Conservation (phyloP, 305 asterid species). For the Fraxinus floribunda region DNA sequence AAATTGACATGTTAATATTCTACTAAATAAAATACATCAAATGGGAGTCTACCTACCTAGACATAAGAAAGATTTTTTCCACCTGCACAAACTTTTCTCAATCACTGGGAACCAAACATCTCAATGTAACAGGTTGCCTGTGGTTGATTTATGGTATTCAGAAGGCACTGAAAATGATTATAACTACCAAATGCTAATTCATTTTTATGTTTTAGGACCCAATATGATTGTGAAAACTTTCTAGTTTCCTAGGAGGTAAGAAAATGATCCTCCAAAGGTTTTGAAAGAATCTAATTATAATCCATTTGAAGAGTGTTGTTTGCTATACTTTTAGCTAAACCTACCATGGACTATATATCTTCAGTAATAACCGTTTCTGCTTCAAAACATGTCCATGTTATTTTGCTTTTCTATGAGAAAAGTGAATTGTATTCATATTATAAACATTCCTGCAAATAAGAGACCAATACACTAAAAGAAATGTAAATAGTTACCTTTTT, state of each 20-base stretch:
- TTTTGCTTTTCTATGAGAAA: neutral
- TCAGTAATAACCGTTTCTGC: slow-evolving; percentile 13
- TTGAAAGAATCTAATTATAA: neutral
- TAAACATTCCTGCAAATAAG: neutral
- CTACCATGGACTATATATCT: neutral
- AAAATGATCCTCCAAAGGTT: too few relatives aligned
- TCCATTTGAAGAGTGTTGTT: neutral
- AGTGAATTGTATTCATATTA: neutral
- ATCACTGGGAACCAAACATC: neutral
- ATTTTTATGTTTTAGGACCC: neutral
- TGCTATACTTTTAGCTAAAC: neutral
- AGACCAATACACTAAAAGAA: slow-evolving; percentile 5
- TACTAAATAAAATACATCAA: too few relatives aligned
- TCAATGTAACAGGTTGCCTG: neutral
- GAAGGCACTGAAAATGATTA: neutral
- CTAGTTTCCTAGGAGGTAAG: neutral
- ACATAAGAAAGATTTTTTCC: neutral
- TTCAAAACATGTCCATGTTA: neutral
- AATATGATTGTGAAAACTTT: neutral
- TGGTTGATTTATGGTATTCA: neutral
- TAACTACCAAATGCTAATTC: neutral
- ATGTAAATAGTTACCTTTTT: slow-evolving; percentile 55
- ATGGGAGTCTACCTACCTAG: neutral
- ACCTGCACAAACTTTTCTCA: neutral
- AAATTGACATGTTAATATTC: too few relatives aligned